Base-by-base conservation (phyloP, 306 rosid species). In the Rosa chinensis region DNA sequence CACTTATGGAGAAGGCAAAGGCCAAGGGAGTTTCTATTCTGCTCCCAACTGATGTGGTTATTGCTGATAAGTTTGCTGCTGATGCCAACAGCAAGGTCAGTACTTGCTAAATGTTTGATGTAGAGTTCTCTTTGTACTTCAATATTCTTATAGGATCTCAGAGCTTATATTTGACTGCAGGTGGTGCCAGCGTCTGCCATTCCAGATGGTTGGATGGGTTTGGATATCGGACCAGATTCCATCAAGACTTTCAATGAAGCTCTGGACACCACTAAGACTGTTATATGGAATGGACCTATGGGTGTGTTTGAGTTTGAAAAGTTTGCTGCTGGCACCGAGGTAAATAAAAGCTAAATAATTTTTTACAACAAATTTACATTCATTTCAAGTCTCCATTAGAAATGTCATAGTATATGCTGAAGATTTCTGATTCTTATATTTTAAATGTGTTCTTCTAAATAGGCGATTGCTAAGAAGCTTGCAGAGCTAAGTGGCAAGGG, bases 251-350 rank as follows among this genome's bases (percentile, higher is more conserved):
- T 94, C 84, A 85, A 48, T 63, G 87, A 85, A 81, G 87, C 89
- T 77, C 84, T 94, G 88, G 99, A 92, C 23, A 73, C 80, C 11
- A 92, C 95, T 77, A 88, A 89, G 78, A 92, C 97, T 74, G 32
- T 92, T 37, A 92, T 94, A 48, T 94, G 99, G 99, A 94, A 94
- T 58, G 99, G 99, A 82, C 99, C 99, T 40, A 94, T 94, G 99
- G 99, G 99, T 66, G 99, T 94, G 74, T 94, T 94, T 10, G 99
- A 94, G 88, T 92, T 92, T 17, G 95, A 91, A 0, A 92, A 94
- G 85, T 94, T 92, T 84, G 97, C 99, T 7, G 82, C 78, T 7
- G 99, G 99, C 82, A 94, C 99, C 4, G 93, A 85, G 97, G 99
- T 92, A 88, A 25, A 23, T 32, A 39, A 58, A 13, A 11, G 43